Base-by-base conservation (phyloP, 257 asterid genomes). In the Asclepias syriaca region DNA sequence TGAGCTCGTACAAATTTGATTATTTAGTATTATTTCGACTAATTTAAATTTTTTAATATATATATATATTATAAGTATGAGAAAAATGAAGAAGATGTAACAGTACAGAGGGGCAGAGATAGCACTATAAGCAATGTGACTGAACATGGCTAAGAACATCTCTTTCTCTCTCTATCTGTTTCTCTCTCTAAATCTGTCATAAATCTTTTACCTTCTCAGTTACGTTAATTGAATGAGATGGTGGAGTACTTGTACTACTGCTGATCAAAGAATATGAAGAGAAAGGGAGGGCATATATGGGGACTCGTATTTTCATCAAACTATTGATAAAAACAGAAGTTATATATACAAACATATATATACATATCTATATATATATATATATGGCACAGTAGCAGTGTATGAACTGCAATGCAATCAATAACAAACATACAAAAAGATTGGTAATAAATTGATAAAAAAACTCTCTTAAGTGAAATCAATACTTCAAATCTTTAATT, bases 181-280 rank as follows among this genome's bases (percentile, higher is more conserved):
- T 51, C 67, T 43, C 67, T 29, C 40, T 63, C 46, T 6, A 39
- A 65, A 40, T 45, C 29, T 39, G 49, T n/a, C 32, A 39, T 56
- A 12, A 61, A 66, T 71, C 72, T 68, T 68, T 79, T 79, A 65
- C 57, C 83, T 65, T 72, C 70, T 63, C 66, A 55, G 66, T 60
- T 79, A 75, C 80, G 80, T 22, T 51, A 78, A 78, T 48, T 79
- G 58, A 77, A 70, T 65, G 56, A 21, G 1, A 27, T 15, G 60
- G 9, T 24, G 15, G 59, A 40, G 45, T 43, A 43, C 48, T 43
- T 43, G 48, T 43, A 6, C 10, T 43, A 9, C 48, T 34, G 39
- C 46, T 43, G 10, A 43, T 43, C 48, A 43, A 34, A 61, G 68
- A 46, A 71, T 37, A 43, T 43, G 48, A 43, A 43, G 48, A 43